Evolutionary conservation across 176 grass and related monocot genomes (phyloP).

Genomic region (Musa itinerans): DNA sequence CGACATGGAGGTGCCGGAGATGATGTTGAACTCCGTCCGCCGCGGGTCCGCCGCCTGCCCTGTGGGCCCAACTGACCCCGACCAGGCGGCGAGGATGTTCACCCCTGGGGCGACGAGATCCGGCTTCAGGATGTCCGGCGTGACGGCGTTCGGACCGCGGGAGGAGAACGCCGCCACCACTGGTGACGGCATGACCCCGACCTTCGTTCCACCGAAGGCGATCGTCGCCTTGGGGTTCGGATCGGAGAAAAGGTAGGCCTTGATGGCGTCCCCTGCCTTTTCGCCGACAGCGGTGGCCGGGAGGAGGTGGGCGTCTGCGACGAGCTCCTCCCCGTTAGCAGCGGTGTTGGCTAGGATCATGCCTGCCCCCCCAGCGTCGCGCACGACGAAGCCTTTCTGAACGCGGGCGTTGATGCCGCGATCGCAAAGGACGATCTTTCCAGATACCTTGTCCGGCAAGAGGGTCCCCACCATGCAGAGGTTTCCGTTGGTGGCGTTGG

Average conservation of each 20-base stretch:
- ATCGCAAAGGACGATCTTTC: slow-evolving; percentile 84
- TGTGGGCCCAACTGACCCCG: slow-evolving; percentile 59
- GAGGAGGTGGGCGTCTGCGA: slow-evolving; percentile 74
- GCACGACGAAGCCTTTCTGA: slow-evolving; percentile 76
- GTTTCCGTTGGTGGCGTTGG: slow-evolving; percentile 63
- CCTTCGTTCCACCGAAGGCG: slow-evolving; percentile 57
- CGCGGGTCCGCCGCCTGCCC: slow-evolving; percentile 45
- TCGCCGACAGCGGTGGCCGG: slow-evolving; percentile 58
- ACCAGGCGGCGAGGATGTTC: slow-evolving; percentile 90
- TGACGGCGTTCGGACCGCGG: slow-evolving; percentile 62
- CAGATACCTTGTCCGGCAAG: slow-evolving; percentile 49
- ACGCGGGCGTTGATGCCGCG: slow-evolving; percentile 66
- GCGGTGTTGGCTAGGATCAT: slow-evolving; percentile 85
- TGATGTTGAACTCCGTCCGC: slow-evolving; percentile 64
- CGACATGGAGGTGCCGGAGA: slow-evolving; percentile 93
- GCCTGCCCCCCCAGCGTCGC: slow-evolving; percentile 53
- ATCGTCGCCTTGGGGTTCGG: slow-evolving; percentile 45
- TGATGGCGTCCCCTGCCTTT: slow-evolving; percentile 42
- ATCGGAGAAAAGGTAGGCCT: slow-evolving; percentile 37
- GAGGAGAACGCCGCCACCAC: slow-evolving; percentile 79
- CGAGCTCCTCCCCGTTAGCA: slow-evolving; percentile 78
- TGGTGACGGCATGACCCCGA: slow-evolving; percentile 47
- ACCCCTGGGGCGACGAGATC: slow-evolving; percentile 72
- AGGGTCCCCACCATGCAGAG: slow-evolving; percentile 77
- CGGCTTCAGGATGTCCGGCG: slow-evolving; percentile 72